A percentile compares a stretch with the other conserved stretches of the same genome.
Evolutionary conservation across 495 filamentous ascomycete genomes (phyloP).

Genomic region (Aspergillus bridgeri): DNA sequence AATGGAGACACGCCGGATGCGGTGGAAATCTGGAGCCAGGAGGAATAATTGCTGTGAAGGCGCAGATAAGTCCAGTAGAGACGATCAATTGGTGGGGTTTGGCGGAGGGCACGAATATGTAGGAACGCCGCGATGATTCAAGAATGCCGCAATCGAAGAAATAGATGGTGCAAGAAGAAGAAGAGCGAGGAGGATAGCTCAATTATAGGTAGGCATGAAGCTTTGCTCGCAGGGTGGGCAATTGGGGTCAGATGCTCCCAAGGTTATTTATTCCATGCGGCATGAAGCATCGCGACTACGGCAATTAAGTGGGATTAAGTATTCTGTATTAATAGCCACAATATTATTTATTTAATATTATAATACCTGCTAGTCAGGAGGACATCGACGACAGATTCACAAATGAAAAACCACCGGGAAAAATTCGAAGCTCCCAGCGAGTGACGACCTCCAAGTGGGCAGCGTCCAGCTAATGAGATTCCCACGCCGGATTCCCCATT

Average conservation of each 20-base stretch:
- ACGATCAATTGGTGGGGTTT: not conserved
- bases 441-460: no score
- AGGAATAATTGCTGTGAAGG: no score
- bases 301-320: no score
- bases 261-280: not conserved
- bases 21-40: slow-evolving; percentile 16
- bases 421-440: not conserved
- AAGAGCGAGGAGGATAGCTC: slow-evolving; percentile 3
- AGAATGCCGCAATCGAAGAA: slow-evolving; percentile 22
- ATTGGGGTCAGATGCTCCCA: not conserved
- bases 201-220: not conserved
- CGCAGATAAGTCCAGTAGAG: not conserved
- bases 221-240: slow-evolving; percentile 2
- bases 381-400: not conserved
- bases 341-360: no score
- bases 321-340: slow-evolving; percentile 4
- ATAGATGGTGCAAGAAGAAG: slow-evolving; percentile 21
- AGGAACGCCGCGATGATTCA: slow-evolving; percentile 12
- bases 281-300: not conserved
- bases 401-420: slow-evolving; percentile 5
- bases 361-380: no score
- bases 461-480: not conserved
- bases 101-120: not conserved
- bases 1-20: slow-evolving; percentile 2
- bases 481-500: no score